Conservation (phyloP, 177 flowering plant species). For the Vitis hybrid region DNA sequence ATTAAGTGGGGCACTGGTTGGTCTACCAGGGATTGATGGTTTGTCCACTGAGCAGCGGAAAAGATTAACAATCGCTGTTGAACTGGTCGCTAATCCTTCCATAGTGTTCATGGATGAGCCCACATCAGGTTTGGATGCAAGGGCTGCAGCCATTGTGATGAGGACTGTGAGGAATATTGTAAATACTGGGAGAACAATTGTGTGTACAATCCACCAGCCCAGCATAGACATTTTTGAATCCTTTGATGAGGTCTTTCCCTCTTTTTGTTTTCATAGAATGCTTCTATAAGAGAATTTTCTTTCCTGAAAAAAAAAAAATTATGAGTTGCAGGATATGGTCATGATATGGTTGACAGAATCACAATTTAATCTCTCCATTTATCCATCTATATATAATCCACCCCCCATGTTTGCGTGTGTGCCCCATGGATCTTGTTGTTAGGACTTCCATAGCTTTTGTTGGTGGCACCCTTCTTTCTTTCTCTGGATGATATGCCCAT, state of each 20-base stretch:
- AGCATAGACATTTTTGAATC: slow-evolving; percentile 97
- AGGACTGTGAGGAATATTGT: slow-evolving; percentile 94
- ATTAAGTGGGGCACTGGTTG: slow-evolving; percentile 79
- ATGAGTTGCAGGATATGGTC: too few relatives aligned
- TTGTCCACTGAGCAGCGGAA: slow-evolving; percentile 93
- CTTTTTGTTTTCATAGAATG: slow-evolving; percentile 2
- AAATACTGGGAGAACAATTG: slow-evolving; percentile 92
- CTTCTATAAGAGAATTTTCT: slow-evolving; percentile 1
- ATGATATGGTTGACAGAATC: too few relatives aligned
- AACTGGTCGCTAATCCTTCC: slow-evolving; percentile 92
- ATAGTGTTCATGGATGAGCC: slow-evolving; percentile 99
- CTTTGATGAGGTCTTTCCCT: slow-evolving; percentile 83
- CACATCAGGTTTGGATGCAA: slow-evolving; percentile 93
- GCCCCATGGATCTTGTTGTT: background rate
- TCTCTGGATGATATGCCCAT: background rate
- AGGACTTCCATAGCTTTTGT: background rate
- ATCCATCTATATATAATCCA: background rate
- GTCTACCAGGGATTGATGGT: slow-evolving; percentile 90
- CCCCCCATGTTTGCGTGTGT: background rate
- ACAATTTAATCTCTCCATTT: background rate
- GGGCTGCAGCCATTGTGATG: slow-evolving; percentile 97
- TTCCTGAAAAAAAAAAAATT: background rate
- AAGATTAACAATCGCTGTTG: slow-evolving; percentile 90
- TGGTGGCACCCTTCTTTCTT: background rate
- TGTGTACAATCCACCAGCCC: slow-evolving; percentile 98